Conservation (phyloP, 1,284 basidiomycete species). For the Leccinum variabile region DNA sequence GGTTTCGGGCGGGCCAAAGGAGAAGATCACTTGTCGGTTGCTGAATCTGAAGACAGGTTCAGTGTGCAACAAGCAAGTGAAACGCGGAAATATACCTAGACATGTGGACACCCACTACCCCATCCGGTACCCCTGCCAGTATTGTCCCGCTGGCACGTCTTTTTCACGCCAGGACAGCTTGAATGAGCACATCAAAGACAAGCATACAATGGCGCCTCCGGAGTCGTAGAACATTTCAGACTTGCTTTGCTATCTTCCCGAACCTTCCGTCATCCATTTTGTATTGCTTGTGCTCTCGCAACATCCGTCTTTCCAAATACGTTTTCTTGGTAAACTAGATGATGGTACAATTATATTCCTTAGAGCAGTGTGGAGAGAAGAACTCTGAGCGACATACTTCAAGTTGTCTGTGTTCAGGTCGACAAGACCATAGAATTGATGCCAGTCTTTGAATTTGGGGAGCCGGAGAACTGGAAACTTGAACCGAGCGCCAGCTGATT, state of each 20-base stretch:
- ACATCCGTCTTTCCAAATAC: not conserved
- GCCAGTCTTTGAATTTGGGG: not conserved
- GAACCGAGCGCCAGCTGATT: not conserved
- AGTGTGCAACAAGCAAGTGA: conserved; percentile 9
- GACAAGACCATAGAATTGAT: not conserved
- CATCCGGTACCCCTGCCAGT: conserved; percentile 15
- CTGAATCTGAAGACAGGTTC: conserved; percentile 6
- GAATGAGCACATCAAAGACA: conserved; percentile 12
- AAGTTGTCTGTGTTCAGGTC: not conserved
- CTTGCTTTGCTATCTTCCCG: not conserved
- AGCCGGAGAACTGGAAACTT: not conserved
- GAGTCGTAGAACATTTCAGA: not conserved
- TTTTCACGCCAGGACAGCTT: conserved; percentile 29
- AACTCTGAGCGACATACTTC: not conserved
- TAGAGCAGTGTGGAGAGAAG: not conserved
- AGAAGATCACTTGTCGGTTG: conserved; percentile 15
- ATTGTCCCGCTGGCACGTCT: conserved; percentile 12
- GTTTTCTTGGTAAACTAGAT: not conserved
- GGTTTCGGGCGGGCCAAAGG: conserved; percentile 9
- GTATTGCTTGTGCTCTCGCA: not conserved
- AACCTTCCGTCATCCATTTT: not conserved
- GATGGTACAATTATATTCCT: not conserved
- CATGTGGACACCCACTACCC: conserved; percentile 25
- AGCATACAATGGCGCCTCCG: conserved; percentile 5
- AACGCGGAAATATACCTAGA: conserved; percentile 18